Conservation (phyloP, 176 grass and related monocot genomes). For the Oryza brachyantha region DNA sequence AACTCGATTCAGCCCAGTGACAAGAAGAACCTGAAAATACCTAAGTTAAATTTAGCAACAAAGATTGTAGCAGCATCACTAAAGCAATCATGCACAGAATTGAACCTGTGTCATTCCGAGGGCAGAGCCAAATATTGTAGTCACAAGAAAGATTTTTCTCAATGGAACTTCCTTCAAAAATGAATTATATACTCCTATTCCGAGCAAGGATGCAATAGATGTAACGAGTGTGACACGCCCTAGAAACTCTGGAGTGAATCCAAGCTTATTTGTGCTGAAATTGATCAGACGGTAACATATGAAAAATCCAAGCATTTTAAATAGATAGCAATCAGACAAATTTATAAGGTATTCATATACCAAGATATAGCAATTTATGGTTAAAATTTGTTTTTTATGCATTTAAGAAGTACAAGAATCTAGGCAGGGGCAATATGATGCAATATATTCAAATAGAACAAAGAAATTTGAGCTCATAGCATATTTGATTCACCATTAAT, state of each 20-base stretch:
- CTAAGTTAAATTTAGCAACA: constrained; percentile 26
- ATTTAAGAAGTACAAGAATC: not conserved
- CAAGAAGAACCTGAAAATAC: constrained; percentile 71
- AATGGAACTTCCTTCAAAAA: constrained; percentile 83
- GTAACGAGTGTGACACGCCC: constrained; percentile 88
- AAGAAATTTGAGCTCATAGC: not conserved
- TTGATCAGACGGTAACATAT: constrained; percentile 27
- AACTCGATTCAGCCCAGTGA: constrained; percentile 69
- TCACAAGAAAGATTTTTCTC: constrained; percentile 80
- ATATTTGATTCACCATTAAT: not conserved
- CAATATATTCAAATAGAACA: not conserved
- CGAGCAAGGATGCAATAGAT: constrained; percentile 88
- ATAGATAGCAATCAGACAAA: constrained; percentile 23
- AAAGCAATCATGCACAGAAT: constrained; percentile 17
- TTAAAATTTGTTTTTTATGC: not conserved
- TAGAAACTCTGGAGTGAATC: constrained; percentile 93
- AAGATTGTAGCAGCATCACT: not conserved
- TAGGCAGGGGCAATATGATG: not conserved
- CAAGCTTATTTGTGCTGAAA: constrained; percentile 95
- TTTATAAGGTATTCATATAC: not conserved
- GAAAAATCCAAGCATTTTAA: constrained; percentile 22
- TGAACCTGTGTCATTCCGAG: constrained; percentile 96
- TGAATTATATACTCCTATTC: constrained; percentile 79
- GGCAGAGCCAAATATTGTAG: constrained; percentile 69
- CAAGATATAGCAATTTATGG: not conserved